phyloP scores from a whole-genome alignment of 768 basidiomycete species.

The Leccinellum rugosiceps region DNA sequence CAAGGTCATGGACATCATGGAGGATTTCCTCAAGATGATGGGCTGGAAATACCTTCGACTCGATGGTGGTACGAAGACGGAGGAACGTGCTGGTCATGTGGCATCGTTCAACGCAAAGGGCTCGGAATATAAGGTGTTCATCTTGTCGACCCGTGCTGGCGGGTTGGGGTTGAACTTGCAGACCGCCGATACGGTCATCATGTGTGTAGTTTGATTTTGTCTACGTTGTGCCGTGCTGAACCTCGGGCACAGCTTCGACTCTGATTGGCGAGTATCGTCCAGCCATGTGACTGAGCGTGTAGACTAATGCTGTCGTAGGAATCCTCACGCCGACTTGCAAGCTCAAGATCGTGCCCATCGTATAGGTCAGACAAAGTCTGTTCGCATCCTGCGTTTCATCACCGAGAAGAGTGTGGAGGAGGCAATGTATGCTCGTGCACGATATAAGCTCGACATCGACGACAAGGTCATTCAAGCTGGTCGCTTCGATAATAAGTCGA shows the following conservation, averaged over 20 bases:
- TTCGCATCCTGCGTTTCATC: slow-evolving; percentile 94
- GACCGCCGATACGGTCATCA: slow-evolving; percentile 94
- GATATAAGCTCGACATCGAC: slow-evolving; percentile 96
- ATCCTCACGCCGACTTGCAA: slow-evolving; percentile 98
- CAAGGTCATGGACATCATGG: slow-evolving; percentile 98
- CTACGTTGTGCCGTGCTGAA: slow-evolving; percentile 6
- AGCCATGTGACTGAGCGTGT: neutral
- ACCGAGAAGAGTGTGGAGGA: slow-evolving; percentile 99
- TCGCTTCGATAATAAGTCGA: slow-evolving; percentile 98
- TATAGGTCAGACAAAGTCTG: slow-evolving; percentile 98
- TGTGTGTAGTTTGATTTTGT: slow-evolving; percentile 49
- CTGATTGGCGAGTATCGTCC: slow-evolving; percentile 52
- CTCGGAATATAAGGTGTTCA: slow-evolving; percentile 88
- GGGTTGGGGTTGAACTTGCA: slow-evolving; percentile 94
- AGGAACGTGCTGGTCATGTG: slow-evolving; percentile 87
- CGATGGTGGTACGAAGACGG: slow-evolving; percentile 96
- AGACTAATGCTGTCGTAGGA: slow-evolving; percentile 47
- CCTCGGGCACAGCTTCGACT: slow-evolving; percentile 57
- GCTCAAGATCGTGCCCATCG: slow-evolving; percentile 99
- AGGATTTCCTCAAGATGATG: slow-evolving; percentile 89
- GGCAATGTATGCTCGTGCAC: slow-evolving; percentile 92
- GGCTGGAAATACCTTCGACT: slow-evolving; percentile 85
- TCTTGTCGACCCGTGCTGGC: slow-evolving; percentile 90
- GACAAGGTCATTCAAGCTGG: slow-evolving; percentile 99
- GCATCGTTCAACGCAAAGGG: slow-evolving; percentile 85